A percentile compares a stretch with the other conserved stretches of the same genome.
Evolutionary conservation across 192 early-diverging fungal genomes (phyloP).

Genomic region (Mortierella alpina): DNA sequence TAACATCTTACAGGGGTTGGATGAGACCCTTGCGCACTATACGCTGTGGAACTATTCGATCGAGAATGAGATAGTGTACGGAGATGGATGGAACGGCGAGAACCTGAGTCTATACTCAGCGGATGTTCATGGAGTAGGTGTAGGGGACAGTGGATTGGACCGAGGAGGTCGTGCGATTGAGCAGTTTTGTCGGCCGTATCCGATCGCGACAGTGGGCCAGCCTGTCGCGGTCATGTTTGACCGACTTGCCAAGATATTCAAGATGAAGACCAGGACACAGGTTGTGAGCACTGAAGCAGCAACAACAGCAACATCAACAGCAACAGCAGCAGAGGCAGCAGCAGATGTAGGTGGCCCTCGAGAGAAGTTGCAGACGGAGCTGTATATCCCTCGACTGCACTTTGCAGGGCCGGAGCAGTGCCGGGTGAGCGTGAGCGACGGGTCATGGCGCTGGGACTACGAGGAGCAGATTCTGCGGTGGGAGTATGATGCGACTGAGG

Average conservation of each 20-base stretch:
- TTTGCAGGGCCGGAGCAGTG: not conserved
- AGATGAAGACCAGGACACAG: conserved; percentile 7
- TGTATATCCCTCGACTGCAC: conserved; percentile 5
- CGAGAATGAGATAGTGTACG: conserved; percentile 57
- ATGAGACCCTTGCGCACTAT: conserved; percentile 55
- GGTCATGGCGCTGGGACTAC: not conserved
- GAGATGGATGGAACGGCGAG: conserved; percentile 68
- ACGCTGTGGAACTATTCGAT: conserved; percentile 66
- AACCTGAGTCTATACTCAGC: conserved; percentile 57
- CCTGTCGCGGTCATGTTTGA: conserved; percentile 30
- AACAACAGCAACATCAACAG: not conserved
- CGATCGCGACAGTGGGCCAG: conserved; percentile 27
- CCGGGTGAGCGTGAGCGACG: conserved; percentile 3
- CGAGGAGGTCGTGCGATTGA: conserved; percentile 39
- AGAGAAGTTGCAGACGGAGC: not conserved
- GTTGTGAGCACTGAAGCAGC: not conserved
- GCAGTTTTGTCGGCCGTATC: conserved; percentile 49
- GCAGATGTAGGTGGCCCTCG: not conserved
- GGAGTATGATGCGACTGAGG: no score
- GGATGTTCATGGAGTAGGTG: not conserved
- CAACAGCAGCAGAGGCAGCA: not conserved
- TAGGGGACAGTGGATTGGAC: not conserved
- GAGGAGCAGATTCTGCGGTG: no score
- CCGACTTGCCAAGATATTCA: conserved; percentile 13
- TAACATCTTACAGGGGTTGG: conserved; percentile 62